phyloP scores from a whole-genome alignment of 345 rosid genomes.

The Salix udensis region DNA sequence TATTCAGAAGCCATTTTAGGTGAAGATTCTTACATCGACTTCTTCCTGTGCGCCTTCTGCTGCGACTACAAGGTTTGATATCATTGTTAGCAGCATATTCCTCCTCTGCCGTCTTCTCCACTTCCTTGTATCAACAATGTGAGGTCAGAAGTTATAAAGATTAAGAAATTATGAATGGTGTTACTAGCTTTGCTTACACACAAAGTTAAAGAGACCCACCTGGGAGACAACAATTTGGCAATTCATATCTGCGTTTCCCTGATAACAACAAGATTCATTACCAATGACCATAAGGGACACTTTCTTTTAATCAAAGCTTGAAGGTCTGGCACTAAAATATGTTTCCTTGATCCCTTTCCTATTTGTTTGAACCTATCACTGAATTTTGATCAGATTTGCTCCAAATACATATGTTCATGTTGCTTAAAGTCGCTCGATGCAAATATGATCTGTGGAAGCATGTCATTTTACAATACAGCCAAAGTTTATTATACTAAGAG shows the following conservation, averaged over 20 bases:
- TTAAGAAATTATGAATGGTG: not conserved
- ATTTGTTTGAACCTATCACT: no score
- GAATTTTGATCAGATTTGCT: not conserved
- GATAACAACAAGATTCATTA: constrained; percentile 1
- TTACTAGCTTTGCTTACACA: not conserved
- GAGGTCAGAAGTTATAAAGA: not conserved
- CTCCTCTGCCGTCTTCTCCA: constrained; percentile 17
- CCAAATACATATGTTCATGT: not conserved
- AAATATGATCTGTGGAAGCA: not conserved
- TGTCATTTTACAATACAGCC: not conserved
- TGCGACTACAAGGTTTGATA: constrained; percentile 19
- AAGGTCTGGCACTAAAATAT: not conserved
- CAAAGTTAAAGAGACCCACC: constrained; percentile 7
- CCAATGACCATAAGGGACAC: not conserved
- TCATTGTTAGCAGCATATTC: constrained; percentile 14
- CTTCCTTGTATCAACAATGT: constrained; percentile 20
- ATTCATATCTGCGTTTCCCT: constrained; percentile 24
- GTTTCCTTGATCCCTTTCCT: no score
- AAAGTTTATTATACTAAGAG: not conserved
- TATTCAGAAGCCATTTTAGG: constrained; percentile 6
- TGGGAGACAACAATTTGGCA: constrained; percentile 12
- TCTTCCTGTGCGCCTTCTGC: constrained; percentile 40
- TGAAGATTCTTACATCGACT: constrained; percentile 40
- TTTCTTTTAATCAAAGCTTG: not conserved
- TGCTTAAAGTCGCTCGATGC: not conserved